Percentiles rank a stretch among this genome's conserved stretches.
Conservation (phyloP, 768 basidiomycete genomes). For the Tylopilus sp. region DNA sequence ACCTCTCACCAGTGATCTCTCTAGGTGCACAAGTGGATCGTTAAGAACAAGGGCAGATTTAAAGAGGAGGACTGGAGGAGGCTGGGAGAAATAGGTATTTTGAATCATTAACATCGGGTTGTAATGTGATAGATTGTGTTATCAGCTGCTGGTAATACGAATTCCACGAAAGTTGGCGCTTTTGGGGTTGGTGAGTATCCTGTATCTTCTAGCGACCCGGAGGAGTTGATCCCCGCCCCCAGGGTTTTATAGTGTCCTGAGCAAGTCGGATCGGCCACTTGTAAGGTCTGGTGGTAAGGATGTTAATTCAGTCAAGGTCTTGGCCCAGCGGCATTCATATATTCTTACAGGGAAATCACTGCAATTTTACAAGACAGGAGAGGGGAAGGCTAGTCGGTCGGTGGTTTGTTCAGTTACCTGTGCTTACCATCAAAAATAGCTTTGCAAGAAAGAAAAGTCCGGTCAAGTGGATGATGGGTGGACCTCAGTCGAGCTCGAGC, state of each 20-base stretch:
- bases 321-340: not conserved
- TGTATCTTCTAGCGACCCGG: not conserved
- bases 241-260: constrained; percentile 20
- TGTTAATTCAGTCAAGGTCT: not conserved
- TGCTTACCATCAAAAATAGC: constrained; percentile 2
- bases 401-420: not conserved
- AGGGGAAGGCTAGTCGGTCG: constrained; percentile 11
- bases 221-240: not conserved
- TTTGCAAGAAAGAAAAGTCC: not conserved
- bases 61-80: not conserved
- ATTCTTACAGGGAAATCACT: constrained; percentile 11
- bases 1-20: not conserved
- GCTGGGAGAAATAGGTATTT: constrained; percentile 10
- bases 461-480: not conserved
- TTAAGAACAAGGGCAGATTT: constrained; percentile 13
- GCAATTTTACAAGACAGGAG: constrained; percentile 5
- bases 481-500: constrained; percentile 11
- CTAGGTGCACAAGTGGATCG: constrained; percentile 12
- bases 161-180: constrained; percentile 14
- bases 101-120: not conserved
- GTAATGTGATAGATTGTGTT: not conserved
- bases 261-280: constrained; percentile 14
- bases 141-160: constrained; percentile 14
- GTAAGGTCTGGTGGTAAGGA: constrained; percentile 11
- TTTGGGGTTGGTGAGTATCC: constrained; percentile 14